phyloP scores from a whole-genome alignment of 2,329 filamentous ascomycete species.

The Hypoxylon sp. region DNA sequence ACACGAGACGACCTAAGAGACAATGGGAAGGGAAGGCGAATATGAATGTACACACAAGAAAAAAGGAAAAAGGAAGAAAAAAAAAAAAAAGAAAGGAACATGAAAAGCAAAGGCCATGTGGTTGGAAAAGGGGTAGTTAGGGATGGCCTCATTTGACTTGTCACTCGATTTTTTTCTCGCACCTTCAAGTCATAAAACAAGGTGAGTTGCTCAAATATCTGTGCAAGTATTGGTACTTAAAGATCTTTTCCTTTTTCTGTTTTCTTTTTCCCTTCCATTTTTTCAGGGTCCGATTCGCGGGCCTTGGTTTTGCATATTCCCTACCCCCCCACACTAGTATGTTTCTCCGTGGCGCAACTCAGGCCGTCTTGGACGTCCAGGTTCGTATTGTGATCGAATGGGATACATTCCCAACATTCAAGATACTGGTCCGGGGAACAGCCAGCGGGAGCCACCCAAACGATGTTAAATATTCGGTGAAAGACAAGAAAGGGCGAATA shows the following conservation, averaged over 20 bases:
- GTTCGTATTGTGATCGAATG: neutral
- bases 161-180: neutral
- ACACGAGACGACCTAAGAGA: neutral
- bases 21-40: neutral
- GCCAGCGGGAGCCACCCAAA: too few relatives aligned
- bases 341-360: slow-evolving; percentile 14
- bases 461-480: neutral
- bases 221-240: too few relatives aligned
- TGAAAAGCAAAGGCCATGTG: neutral
- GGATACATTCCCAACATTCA: neutral
- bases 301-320: slow-evolving; percentile 7
- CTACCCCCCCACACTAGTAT: slow-evolving; percentile 15
- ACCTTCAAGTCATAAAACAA: too few relatives aligned
- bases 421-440: slow-evolving; percentile 7
- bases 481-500: neutral
- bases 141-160: neutral
- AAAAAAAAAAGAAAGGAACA: neutral
- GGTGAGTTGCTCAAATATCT: too few relatives aligned
- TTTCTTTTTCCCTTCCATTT: too few relatives aligned
- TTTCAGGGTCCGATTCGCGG: slow-evolving; percentile 31
- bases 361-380: slow-evolving; percentile 1
- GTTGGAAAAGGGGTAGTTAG: neutral
- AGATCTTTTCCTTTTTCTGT: too few relatives aligned
- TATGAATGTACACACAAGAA: neutral
- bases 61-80: neutral